phyloP scores from a whole-genome alignment of 2,329 filamentous ascomycete species.

The Fusarium solani-melongenae region DNA sequence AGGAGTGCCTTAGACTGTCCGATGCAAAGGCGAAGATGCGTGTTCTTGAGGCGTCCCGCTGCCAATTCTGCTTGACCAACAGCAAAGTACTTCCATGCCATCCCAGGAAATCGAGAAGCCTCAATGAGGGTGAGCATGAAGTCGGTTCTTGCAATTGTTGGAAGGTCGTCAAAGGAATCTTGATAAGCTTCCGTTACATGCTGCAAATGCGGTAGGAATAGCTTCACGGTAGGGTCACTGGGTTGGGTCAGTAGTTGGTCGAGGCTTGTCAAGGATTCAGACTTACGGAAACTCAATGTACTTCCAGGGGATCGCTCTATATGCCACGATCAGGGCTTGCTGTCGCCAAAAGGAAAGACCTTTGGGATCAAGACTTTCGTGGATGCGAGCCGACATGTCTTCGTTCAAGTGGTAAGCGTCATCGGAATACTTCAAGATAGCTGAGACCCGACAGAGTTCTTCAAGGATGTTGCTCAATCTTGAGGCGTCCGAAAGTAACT shows the following conservation, averaged over 20 bases:
- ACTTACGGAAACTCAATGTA: constrained; percentile 39
- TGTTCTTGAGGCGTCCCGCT: constrained; percentile 28
- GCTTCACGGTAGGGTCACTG: constrained; percentile 26
- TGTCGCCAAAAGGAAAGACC: constrained; percentile 28
- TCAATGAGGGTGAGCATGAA: constrained; percentile 38
- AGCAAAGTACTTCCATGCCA: constrained; percentile 39
- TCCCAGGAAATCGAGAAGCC: constrained; percentile 37
- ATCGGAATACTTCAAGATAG: constrained; percentile 21
- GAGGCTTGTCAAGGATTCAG: not conserved
- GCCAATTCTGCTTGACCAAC: constrained; percentile 30
- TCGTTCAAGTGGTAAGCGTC: constrained; percentile 33
- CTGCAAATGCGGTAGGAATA: constrained; percentile 34
- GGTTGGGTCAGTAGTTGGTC: constrained; percentile 9
- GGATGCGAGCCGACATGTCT: constrained; percentile 25
- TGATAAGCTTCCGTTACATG: constrained; percentile 25
- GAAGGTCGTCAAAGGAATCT: constrained; percentile 27
- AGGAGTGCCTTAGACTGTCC: constrained; percentile 33
- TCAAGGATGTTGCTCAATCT: constrained; percentile 18
- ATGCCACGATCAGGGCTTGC: constrained; percentile 34
- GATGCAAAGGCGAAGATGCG: constrained; percentile 31
- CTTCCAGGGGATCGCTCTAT: constrained; percentile 37
- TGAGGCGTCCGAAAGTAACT: constrained; percentile 19
- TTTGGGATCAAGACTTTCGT: constrained; percentile 18
- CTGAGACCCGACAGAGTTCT: constrained; percentile 19
- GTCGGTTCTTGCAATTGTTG: constrained; percentile 23